These are phyloP conservation scores for Hypomyces rosellus DNA, from an alignment of 2,329 filamentous ascomycete genomes.

Conservation along the genomic window DNA sequence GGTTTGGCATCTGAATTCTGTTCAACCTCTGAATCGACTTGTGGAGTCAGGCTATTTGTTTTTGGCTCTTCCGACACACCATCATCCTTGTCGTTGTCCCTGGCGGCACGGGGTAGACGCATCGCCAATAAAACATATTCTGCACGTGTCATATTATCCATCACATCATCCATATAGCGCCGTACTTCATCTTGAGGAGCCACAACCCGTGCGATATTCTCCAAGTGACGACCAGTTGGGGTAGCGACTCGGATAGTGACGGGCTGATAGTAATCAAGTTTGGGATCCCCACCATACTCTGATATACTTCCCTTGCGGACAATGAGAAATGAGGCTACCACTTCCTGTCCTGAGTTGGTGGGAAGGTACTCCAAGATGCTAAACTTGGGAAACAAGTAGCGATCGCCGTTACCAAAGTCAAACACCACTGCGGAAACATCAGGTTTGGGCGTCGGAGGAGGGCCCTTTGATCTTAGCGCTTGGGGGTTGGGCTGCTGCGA, in stretches of 20 bases:
- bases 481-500: conserved; percentile 37
- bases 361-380: conserved; percentile 65
- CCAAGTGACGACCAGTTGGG: conserved; percentile 49
- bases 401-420: conserved; percentile 67
- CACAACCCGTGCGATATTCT: conserved; percentile 55
- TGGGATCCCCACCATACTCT: conserved; percentile 57
- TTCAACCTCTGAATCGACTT: conserved; percentile 21
- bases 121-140: conserved; percentile 63
- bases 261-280: conserved; percentile 69
- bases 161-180: conserved; percentile 63
- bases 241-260: conserved; percentile 57
- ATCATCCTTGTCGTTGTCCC: conserved; percentile 26
- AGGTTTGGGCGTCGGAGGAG: conserved; percentile 46
- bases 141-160: conserved; percentile 62
- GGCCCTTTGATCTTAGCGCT: conserved; percentile 54
- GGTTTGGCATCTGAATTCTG: conserved; percentile 19
- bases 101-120: conserved; percentile 47
- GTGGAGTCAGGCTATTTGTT: conserved; percentile 25
- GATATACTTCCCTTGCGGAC: conserved; percentile 65
- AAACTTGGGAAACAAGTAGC: conserved; percentile 72
- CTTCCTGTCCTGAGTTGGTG: conserved; percentile 45
- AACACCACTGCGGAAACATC: conserved; percentile 63
- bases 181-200: conserved; percentile 57
- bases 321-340: conserved; percentile 71
- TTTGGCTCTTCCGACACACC: conserved; percentile 24